Conservation (phyloP, 2,329 filamentous ascomycete species). For the Clarireedia hainanense region DNA sequence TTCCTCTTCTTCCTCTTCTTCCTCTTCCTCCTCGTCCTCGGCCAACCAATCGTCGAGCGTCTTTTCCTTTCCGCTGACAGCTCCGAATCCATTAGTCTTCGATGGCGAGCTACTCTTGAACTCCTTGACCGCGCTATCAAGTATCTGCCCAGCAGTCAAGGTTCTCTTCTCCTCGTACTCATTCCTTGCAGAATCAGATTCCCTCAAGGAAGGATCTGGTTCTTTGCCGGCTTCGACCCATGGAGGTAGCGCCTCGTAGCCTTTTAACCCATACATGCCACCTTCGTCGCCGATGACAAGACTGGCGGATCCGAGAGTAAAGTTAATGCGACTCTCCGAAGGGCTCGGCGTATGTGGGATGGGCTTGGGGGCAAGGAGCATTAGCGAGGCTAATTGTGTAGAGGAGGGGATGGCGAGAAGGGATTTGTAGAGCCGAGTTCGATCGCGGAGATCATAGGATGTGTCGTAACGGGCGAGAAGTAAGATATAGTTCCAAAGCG, state of each 20-base stretch:
- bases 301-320: conserved; percentile 76
- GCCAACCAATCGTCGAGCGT: conserved; percentile 89
- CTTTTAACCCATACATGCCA: conserved; percentile 64
- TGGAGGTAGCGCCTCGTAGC: conserved; percentile 71
- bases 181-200: conserved; percentile 40
- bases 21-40: conserved; percentile 42
- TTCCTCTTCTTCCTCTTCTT: conserved; percentile 40
- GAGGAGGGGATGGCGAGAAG: conserved; percentile 68
- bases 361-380: conserved; percentile 89
- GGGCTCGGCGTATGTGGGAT: conserved; percentile 86
- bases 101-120: conserved; percentile 29
- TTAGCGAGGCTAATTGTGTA: conserved; percentile 78
- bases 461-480: conserved; percentile 86
- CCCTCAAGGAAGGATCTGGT: conserved; percentile 66
- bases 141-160: conserved; percentile 52
- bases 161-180: conserved; percentile 33
- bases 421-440: conserved; percentile 78
- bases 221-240: conserved; percentile 80
- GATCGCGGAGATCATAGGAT: conserved; percentile 90
- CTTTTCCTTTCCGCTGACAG: conserved; percentile 46
- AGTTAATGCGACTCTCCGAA: conserved; percentile 71
- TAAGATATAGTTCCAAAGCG: conserved; percentile 78
- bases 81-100: conserved; percentile 40
- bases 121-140: conserved; percentile 49
- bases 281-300: conserved; percentile 73